Evolutionary conservation across 805 yeast species (phyloP).

Genomic region (Hanseniaspora clermontiae): DNA sequence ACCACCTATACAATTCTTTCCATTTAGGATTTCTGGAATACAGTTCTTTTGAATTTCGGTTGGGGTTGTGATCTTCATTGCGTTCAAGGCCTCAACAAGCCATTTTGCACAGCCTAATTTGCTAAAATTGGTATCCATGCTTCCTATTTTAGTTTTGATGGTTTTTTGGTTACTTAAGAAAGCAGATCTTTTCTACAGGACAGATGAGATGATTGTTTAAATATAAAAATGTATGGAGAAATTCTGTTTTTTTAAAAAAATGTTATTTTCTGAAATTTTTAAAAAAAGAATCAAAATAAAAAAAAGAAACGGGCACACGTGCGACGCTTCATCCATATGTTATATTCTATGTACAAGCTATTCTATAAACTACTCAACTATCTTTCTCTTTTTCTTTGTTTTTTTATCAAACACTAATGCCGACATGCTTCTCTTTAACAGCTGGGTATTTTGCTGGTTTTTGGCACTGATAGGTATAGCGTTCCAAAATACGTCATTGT

Average conservation of each 20-base stretch:
- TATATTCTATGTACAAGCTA: background rate
- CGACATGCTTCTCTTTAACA: constrained; percentile 60
- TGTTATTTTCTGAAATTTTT: background rate
- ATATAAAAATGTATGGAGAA: background rate
- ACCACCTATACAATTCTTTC: constrained; percentile 87
- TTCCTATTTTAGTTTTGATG: background rate
- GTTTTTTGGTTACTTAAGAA: background rate
- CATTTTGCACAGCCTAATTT: constrained; percentile 71
- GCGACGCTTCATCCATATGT: background rate
- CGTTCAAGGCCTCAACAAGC: constrained; percentile 65
- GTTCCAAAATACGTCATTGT: constrained; percentile 37
- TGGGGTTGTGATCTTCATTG: constrained; percentile 75
- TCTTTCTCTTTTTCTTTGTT: background rate
- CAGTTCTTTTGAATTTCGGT: constrained; percentile 80
- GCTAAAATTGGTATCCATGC: constrained; percentile 31
- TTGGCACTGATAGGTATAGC: constrained; percentile 77
- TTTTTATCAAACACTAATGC: constrained; percentile 22
- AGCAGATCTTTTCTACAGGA: background rate
- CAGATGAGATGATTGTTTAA: background rate
- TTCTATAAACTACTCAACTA: background rate
- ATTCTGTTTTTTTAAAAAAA: background rate
- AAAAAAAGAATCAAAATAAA: background rate
- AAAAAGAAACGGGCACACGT: background rate
- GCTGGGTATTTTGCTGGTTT: constrained; percentile 57
- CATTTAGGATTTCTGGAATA: constrained; percentile 72